A percentile compares a stretch with the other conserved stretches of the same genome.
Conservation (phyloP, 169 alveolate genomes). For the Plasmodium vinckei region DNA sequence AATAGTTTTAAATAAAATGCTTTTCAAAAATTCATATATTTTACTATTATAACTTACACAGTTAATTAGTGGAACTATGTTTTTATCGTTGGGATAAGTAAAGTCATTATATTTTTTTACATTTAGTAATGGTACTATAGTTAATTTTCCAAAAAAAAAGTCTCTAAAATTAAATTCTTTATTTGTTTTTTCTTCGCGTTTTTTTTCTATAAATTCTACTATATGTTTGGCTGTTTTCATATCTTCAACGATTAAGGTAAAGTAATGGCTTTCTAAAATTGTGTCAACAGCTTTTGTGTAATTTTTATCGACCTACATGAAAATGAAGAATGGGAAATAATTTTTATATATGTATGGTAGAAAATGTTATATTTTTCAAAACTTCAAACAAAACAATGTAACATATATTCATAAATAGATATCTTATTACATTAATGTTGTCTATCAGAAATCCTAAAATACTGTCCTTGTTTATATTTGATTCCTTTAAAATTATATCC, state of each 20-base stretch:
- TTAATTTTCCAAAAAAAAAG: slow-evolving; percentile 67
- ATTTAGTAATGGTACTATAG: slow-evolving; percentile 68
- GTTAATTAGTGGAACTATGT: slow-evolving; percentile 69
- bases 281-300: slow-evolving; percentile 69
- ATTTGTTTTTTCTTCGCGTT: slow-evolving; percentile 57
- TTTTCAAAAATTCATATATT: slow-evolving; percentile 68
- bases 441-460: slow-evolving; percentile 66
- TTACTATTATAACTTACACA: slow-evolving; percentile 68
- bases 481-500: slow-evolving; percentile 40
- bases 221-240: slow-evolving; percentile 71
- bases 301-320: slow-evolving; percentile 54
- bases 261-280: slow-evolving; percentile 57
- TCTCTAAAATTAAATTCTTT: slow-evolving; percentile 67
- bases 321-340: neutral
- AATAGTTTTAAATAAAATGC: slow-evolving; percentile 65
- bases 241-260: slow-evolving; percentile 67
- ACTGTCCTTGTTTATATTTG: slow-evolving; percentile 53
- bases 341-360: neutral
- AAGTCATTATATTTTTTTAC: slow-evolving; percentile 60
- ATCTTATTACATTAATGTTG: slow-evolving; percentile 50
- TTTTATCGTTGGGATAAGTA: slow-evolving; percentile 56
- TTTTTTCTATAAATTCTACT: slow-evolving; percentile 74
- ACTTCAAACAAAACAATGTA: neutral
- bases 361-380: neutral
- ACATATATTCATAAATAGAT: too few species aligned